Evolutionary conservation across 768 basidiomycete species (phyloP).

Genomic region (Chlorophyllum brunneum): DNA sequence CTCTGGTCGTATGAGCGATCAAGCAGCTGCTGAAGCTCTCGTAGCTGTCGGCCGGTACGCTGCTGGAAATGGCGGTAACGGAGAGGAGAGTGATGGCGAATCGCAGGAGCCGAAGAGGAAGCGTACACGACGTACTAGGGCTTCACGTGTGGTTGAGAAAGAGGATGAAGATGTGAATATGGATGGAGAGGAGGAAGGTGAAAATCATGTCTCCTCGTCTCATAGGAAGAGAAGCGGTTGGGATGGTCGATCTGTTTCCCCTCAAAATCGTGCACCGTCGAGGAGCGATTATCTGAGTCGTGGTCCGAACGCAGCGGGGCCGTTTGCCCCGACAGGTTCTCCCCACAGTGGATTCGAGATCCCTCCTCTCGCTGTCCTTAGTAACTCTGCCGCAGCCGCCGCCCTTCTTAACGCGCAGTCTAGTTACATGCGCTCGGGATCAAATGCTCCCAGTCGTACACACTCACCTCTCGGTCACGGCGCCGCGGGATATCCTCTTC

Average conservation of each 20-base stretch:
- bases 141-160: constrained; percentile 20
- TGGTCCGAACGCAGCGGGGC: constrained; percentile 5
- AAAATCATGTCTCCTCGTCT: constrained; percentile 18
- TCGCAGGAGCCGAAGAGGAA: constrained; percentile 57
- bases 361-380: constrained; percentile 49
- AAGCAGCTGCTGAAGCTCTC: constrained; percentile 86
- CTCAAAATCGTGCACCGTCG: constrained; percentile 33
- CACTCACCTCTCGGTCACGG: constrained; percentile 65
- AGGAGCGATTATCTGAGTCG: constrained; percentile 11
- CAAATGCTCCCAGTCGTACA: constrained; percentile 65
- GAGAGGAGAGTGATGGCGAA: constrained; percentile 42
- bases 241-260: constrained; percentile 27
- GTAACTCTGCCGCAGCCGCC: constrained; percentile 24
- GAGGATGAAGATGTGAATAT: constrained; percentile 49
- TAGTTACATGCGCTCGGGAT: constrained; percentile 62
- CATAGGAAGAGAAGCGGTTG: constrained; percentile 21
- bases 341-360: constrained; percentile 51
- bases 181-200: constrained; percentile 36
- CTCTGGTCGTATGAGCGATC: constrained; percentile 59
- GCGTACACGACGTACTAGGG: constrained; percentile 39
- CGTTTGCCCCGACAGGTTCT: constrained; percentile 13
- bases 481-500: constrained; percentile 22
- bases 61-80: constrained; percentile 26
- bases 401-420: constrained; percentile 38
- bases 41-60: constrained; percentile 71